Evolutionary conservation across 495 filamentous ascomycete genomes (phyloP).

Genomic region (Viridothelium virens): DNA sequence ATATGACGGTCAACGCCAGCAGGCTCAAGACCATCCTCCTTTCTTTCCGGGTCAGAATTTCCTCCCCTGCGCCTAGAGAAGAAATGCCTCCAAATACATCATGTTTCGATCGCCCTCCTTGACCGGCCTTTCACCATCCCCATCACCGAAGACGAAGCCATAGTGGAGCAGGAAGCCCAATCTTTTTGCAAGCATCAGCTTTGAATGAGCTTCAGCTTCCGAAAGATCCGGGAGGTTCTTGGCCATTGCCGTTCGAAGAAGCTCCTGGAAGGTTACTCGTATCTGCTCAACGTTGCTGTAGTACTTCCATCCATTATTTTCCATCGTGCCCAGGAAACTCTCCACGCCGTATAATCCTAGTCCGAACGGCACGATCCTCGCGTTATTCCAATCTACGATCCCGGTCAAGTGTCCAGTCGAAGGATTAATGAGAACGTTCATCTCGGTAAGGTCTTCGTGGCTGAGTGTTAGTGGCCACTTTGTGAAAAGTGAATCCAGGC

Average conservation of each 20-base stretch:
- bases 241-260: not conserved
- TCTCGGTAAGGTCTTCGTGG: constrained; percentile 2
- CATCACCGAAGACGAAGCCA: no score
- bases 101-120: no score
- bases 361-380: constrained; percentile 1
- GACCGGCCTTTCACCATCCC: no score
- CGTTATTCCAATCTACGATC: not conserved
- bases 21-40: no score
- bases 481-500: not conserved
- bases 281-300: not conserved
- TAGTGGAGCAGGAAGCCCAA: no score
- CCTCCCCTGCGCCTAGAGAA: no score
- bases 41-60: no score
- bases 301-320: not conserved
- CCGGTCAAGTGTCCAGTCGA: not conserved
- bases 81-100: no score
- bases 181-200: not conserved
- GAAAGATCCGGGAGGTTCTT: not conserved
- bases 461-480: not conserved
- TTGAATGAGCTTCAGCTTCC: not conserved
- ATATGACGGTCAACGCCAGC: no score
- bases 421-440: not conserved
- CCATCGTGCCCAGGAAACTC: not conserved
- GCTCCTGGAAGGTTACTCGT: not conserved
- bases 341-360: not conserved